These are phyloP conservation scores for Ceratobasidium sp. DNA, from an alignment of 1,284 basidiomycete species.

Conservation along the genomic window DNA sequence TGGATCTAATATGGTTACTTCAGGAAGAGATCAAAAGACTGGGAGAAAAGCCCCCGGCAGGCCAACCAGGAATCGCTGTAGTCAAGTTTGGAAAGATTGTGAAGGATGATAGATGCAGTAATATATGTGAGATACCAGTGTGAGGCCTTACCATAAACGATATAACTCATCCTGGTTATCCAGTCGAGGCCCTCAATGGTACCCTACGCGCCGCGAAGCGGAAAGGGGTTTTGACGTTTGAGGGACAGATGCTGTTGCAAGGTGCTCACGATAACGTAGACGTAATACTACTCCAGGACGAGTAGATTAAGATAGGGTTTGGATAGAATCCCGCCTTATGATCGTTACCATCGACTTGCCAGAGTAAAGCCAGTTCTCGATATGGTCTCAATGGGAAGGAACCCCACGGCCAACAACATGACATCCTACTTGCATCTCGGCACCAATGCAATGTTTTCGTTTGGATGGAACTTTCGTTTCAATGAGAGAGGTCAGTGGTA, in stretches of 20 bases:
- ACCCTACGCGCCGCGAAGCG: slow-evolving; percentile 40
- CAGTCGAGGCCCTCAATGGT: slow-evolving; percentile 41
- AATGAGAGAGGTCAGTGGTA: too few species aligned
- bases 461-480: too few species aligned
- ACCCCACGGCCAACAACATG: too few species aligned
- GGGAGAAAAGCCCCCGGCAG: slow-evolving; percentile 28
- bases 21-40: slow-evolving; percentile 41
- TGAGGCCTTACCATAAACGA: background rate
- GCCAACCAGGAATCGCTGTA: slow-evolving; percentile 19
- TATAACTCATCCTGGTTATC: background rate
- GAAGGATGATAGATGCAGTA: slow-evolving; percentile 40
- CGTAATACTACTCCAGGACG: slow-evolving; percentile 29
- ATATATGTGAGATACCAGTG: slow-evolving; percentile 40
- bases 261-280: slow-evolving; percentile 41
- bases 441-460: too few species aligned
- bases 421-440: too few species aligned
- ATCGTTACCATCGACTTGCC: too few species aligned
- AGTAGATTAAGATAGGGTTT: background rate
- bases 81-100: slow-evolving; percentile 40
- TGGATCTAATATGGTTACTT: background rate
- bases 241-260: slow-evolving; percentile 40
- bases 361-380: too few species aligned
- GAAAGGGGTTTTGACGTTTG: slow-evolving; percentile 38
- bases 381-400: too few species aligned
- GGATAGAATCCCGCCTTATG: too few species aligned